Evolutionary conservation across 2,329 filamentous ascomycete genomes (phyloP), one percentile per base, ranked within the genome.

Genomic region (Beauveria australis): DNA sequence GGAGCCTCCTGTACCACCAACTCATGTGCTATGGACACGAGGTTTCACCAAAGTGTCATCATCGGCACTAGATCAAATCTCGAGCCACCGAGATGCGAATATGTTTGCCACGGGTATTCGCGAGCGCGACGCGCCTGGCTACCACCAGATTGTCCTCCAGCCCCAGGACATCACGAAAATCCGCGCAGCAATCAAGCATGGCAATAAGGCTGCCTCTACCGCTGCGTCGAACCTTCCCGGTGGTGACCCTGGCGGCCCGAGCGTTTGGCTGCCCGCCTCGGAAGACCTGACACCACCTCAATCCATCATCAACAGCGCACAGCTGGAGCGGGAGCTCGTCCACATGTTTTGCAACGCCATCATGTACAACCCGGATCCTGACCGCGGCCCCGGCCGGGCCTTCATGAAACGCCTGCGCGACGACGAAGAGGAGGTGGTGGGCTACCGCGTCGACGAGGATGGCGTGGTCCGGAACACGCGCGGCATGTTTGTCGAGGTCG

Each of bases 311-410:
- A 97, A 97, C 73, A 92, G 89, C 55, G 86, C 89, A 1, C 94
- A 97, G 72, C 81, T 97, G 18, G 93, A 97, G 74, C 91, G 92
- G 66, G 93, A 97, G 72, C 78, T 97, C 12, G 91, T 95, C 67
- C 89, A 95, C 67, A 97, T 97, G 90, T 96, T 97, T 72, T 91
- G 92, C 66, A 97, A 97, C 69, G 93, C 94, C 19, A 89, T 97
- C 74, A 97, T 99, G 94, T 99, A 96, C 78, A 97, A 97, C 67
- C 87, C 89, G 0, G 91, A 96, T 64, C 86, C 88, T 0, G 80
- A 89, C 65, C 83, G 87, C 28, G 88, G 89, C 0, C 85, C 88
- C 10, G 88, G 88, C 0, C 78, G 81, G 2, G 76, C 80, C 0
- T 89, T 92, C 64, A 72, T 83, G 67, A 75, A 76, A 60, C 68